Base-by-base conservation (phyloP, 2,329 filamentous ascomycete genomes). In the Venturiaceae sp. region DNA sequence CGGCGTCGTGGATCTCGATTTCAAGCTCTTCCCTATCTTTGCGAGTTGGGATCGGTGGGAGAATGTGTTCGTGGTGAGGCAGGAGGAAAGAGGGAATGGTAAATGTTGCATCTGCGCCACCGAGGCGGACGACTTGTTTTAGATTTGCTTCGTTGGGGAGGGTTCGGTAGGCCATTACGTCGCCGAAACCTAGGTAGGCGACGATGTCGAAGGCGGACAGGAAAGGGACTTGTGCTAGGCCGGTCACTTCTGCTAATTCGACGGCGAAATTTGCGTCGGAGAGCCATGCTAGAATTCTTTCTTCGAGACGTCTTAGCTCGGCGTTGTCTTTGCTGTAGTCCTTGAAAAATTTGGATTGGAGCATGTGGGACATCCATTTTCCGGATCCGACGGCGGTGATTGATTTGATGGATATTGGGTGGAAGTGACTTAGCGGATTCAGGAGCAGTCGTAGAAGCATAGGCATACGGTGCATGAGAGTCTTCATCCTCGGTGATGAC, bases 11-110 rank as follows among this genome's bases (percentile, higher is more conserved):
- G 9, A 78, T 68, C 16, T 72, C 68, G 4, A 70, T 65, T 50
- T 74, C 67, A 7, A 73, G 65, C 14, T 71, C 65, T 47, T 67
- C 32, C 46, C 68, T 62, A 21, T 71, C 67, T 32, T 69, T 60
- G 2, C 59, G n/a, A 3, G 73, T 74, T 1, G 74, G 72, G 19
- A 66, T 64, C 0, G 67, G 60, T 6, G 79, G 79, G 13, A 81
- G 64, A 4, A 81, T 66, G 63, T 81, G 79, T 60, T 81, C 79
- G 62, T 82, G 80, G 62, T 80, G 79, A 5, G 80, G 80, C 5
- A 82, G 70, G 1, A 82, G 65, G 62, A 74, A 80, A 5, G 70
- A 72, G 0, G 80, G 80, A 9, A 82, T 69, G 3, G 70, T 69
- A 53, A 81, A 72, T 0, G 72, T 72, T 0, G 75, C 77, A 60